A percentile compares a stretch with the other conserved stretches of the same genome.
Conservation (phyloP, 2,329 filamentous ascomycete genomes). For the Fusarium torulosum region DNA sequence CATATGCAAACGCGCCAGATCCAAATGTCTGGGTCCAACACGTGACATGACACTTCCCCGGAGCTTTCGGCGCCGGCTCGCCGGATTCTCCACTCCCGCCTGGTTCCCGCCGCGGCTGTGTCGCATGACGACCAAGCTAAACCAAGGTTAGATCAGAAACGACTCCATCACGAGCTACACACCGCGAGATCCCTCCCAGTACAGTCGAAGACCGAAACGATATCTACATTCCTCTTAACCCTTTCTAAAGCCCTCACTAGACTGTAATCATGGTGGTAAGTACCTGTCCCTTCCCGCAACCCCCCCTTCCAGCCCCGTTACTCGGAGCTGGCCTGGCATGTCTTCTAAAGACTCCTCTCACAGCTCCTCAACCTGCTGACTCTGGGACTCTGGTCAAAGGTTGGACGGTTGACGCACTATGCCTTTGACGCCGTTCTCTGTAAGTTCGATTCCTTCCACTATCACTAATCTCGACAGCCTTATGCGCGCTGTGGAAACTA, state of each 20-base stretch:
- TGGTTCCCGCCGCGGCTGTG: conserved; percentile 36
- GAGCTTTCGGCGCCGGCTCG: conserved; percentile 43
- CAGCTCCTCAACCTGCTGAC: conserved; percentile 76
- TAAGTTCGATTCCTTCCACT: conserved; percentile 61
- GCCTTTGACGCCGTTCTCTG: conserved; percentile 94
- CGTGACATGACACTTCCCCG: conserved; percentile 40
- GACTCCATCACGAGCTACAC: conserved; percentile 41
- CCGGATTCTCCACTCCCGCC: conserved; percentile 38
- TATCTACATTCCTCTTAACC: conserved; percentile 1
- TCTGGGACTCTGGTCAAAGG: conserved; percentile 79
- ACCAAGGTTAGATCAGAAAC: conserved; percentile 30
- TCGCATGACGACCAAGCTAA: conserved; percentile 45
- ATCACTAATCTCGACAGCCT: background rate
- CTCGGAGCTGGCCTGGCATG: conserved; percentile 37
- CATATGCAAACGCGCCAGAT: conserved; percentile 13
- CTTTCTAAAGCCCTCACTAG: background rate
- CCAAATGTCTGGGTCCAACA: conserved; percentile 20
- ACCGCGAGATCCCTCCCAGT: conserved; percentile 23
- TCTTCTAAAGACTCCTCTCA: conserved; percentile 54
- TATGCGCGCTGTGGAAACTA: background rate
- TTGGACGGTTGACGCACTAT: conserved; percentile 94
- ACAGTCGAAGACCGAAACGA: conserved; percentile 7
- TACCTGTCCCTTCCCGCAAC: conserved; percentile 18
- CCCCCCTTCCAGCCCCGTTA: background rate
- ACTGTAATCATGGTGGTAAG: conserved; percentile 53